A percentile compares a stretch with the other conserved stretches of the same genome.
Conservation (phyloP, 805 yeast genomes). For the Myxozyma neotropica region DNA sequence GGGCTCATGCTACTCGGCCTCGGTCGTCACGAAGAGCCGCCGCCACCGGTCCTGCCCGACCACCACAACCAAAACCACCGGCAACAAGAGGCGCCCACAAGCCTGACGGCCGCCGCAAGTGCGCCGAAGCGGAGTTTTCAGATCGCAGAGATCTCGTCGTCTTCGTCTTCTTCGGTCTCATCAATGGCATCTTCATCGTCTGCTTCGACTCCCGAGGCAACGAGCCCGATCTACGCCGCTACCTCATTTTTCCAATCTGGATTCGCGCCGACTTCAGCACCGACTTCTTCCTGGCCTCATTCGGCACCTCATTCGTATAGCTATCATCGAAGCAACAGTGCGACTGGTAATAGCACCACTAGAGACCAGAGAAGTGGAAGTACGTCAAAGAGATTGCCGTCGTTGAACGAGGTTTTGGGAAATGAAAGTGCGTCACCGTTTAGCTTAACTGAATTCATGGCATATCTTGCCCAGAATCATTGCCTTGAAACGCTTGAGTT, state of each 20-base stretch:
- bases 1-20: too few relatives aligned
- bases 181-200: slow-evolving; percentile 7
- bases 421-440: slow-evolving; percentile 38
- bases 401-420: slow-evolving; percentile 39
- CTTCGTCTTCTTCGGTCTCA: slow-evolving; percentile 19
- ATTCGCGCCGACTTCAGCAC: slow-evolving; percentile 10
- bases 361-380: background rate
- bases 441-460: slow-evolving; percentile 38
- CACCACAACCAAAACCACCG: too few relatives aligned
- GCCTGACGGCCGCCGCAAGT: too few relatives aligned
- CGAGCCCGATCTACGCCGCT: slow-evolving; percentile 11
- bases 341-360: too few relatives aligned
- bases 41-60: too few relatives aligned
- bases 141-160: slow-evolving; percentile 16
- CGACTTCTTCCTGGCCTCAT: background rate
- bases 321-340: background rate
- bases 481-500: slow-evolving; percentile 43
- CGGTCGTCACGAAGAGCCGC: too few relatives aligned
- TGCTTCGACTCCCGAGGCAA: slow-evolving; percentile 8
- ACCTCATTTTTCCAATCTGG: background rate
- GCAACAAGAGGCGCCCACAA: too few relatives aligned
- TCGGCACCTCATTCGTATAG: background rate
- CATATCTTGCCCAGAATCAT: slow-evolving; percentile 39
- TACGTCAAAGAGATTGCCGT: slow-evolving; percentile 27
- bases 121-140: slow-evolving; percentile 11